phyloP scores from a whole-genome alignment of 495 filamentous ascomycete genomes.

The Talaromyces nanjingensis region DNA sequence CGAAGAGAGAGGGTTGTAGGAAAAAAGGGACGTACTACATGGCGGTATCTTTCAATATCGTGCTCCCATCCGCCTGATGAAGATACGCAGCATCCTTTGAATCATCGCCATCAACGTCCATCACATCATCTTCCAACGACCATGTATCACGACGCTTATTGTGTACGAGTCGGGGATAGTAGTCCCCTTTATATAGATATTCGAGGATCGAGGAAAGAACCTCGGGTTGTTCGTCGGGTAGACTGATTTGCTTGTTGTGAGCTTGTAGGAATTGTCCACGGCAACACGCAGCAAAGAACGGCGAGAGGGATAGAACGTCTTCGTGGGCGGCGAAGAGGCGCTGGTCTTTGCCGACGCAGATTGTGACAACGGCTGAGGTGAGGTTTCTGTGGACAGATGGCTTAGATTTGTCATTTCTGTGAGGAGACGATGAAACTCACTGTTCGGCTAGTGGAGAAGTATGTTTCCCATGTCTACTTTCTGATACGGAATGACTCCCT shows the following conservation, averaged over 20 bases:
- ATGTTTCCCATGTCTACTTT: conserved; percentile 19
- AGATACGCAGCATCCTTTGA: conserved; percentile 59
- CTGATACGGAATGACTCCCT: conserved; percentile 5
- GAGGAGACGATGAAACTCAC: conserved; percentile 21
- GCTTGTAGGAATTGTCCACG: conserved; percentile 57
- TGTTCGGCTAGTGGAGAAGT: conserved; percentile 30
- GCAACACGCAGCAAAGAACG: conserved; percentile 60
- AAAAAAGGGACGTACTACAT: conserved; percentile 53
- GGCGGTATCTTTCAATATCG: conserved; percentile 79
- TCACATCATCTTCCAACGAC: conserved; percentile 57
- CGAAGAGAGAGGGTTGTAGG: not conserved
- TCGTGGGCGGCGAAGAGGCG: conserved; percentile 88
- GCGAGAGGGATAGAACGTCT: conserved; percentile 68
- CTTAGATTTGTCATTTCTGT: conserved; percentile 3
- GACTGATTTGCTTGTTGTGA: conserved; percentile 60
- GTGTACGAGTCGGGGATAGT: conserved; percentile 70
- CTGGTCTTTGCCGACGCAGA: conserved; percentile 68
- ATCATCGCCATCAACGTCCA: conserved; percentile 22
- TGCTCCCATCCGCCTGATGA: conserved; percentile 53
- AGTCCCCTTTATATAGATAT: conserved; percentile 92
- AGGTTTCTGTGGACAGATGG: conserved; percentile 13
- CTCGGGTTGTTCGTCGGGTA: conserved; percentile 82
- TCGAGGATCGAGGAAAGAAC: conserved; percentile 87
- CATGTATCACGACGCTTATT: conserved; percentile 60
- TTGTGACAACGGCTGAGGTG: conserved; percentile 69